Conservation (phyloP, 1,284 basidiomycete genomes). For the Papiliotrema terrestris region DNA sequence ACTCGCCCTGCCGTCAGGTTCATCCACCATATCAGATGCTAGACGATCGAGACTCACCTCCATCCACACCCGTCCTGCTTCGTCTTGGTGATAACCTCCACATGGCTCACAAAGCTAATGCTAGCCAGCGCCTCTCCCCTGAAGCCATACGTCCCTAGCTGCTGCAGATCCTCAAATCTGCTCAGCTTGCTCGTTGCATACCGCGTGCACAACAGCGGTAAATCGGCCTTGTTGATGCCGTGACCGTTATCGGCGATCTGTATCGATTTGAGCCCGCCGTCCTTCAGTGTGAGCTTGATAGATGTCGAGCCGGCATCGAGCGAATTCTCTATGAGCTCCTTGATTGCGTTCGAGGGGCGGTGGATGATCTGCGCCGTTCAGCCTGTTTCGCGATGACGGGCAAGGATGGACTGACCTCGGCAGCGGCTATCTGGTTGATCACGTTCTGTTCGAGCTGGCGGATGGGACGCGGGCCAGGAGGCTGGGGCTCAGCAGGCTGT, state of each 20-base stretch:
- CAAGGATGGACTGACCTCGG: slow-evolving; percentile 54
- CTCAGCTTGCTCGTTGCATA: slow-evolving; percentile 95
- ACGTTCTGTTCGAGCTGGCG: slow-evolving; percentile 53
- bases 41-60: slow-evolving; percentile 62
- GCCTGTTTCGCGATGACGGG: no score
- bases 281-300: slow-evolving; percentile 85
- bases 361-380: slow-evolving; percentile 75
- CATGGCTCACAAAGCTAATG: slow-evolving; percentile 88
- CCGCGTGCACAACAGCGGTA: slow-evolving; percentile 87
- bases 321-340: slow-evolving; percentile 93
- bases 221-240: slow-evolving; percentile 77
- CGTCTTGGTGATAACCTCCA: slow-evolving; percentile 87
- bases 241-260: slow-evolving; percentile 97
- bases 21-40: background rate
- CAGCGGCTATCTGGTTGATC: slow-evolving; percentile 62
- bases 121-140: slow-evolving; percentile 95
- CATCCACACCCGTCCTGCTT: slow-evolving; percentile 75
- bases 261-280: slow-evolving; percentile 90
- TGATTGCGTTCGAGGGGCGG: slow-evolving; percentile 89
- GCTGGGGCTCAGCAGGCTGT: slow-evolving; percentile 11
- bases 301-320: slow-evolving; percentile 87
- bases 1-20: slow-evolving; percentile 58
- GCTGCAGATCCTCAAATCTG: slow-evolving; percentile 78
- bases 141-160: slow-evolving; percentile 92
- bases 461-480: slow-evolving; percentile 43